Conservation (phyloP, 1,139 yeast species). For the Saccharomyces hybrid region DNA sequence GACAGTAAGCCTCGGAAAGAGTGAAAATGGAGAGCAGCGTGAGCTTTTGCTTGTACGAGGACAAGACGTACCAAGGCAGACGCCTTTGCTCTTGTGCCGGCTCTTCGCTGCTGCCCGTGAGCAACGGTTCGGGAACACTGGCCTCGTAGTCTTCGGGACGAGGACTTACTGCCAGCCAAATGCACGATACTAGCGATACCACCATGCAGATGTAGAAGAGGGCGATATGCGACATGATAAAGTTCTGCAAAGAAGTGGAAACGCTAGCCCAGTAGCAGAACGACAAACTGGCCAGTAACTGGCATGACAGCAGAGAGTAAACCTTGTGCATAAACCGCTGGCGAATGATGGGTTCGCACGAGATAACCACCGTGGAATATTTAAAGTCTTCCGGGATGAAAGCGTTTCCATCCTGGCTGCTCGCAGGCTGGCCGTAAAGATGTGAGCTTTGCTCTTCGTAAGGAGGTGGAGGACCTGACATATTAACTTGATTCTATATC, state of each 20-base stretch:
- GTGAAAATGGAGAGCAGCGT: conserved; percentile 60
- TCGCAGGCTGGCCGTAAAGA: conserved; percentile 16
- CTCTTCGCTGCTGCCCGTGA: not conserved
- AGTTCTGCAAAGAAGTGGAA: conserved; percentile 42
- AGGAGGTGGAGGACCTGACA: conserved; percentile 3
- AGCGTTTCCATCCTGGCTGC: conserved; percentile 32
- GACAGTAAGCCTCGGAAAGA: conserved; percentile 60
- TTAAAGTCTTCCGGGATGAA: conserved; percentile 72
- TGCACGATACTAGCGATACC: conserved; percentile 49
- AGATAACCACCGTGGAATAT: conserved; percentile 68
- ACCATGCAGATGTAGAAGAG: conserved; percentile 48
- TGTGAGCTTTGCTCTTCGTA: conserved; percentile 3
- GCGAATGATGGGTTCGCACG: conserved; percentile 69
- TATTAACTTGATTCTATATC: not conserved
- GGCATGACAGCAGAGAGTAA: conserved; percentile 61
- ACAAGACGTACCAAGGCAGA: conserved; percentile 29
- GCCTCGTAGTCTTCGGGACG: conserved; percentile 56
- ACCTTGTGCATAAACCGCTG: conserved; percentile 75
- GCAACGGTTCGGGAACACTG: conserved; percentile 4
- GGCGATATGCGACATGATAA: conserved; percentile 60
- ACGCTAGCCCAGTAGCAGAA: conserved; percentile 51
- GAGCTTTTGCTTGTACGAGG: conserved; percentile 38
- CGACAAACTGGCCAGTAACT: conserved; percentile 53
- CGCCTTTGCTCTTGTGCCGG: not conserved
- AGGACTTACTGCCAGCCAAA: conserved; percentile 51